These are phyloP conservation scores for Phalaenopsis hybrid DNA, from an alignment of 116 monocot genomes.

Conservation along the genomic window DNA sequence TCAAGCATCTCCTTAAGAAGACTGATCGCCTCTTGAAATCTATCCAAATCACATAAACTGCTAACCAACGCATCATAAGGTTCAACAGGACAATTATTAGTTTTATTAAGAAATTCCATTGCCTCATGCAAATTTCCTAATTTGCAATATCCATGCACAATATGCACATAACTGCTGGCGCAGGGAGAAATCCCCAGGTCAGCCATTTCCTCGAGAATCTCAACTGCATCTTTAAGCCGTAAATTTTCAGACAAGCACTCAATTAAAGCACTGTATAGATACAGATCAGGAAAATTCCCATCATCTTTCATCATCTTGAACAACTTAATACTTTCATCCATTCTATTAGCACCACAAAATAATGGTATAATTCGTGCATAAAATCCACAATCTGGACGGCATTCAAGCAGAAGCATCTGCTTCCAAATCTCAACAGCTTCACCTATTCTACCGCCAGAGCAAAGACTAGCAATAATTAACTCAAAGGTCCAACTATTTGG, in stretches of 20 bases:
- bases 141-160: conserved; percentile 41
- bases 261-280: conserved; percentile 29
- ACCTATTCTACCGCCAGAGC: conserved; percentile 25
- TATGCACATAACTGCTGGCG: conserved; percentile 18
- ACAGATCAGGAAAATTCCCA: conserved; percentile 15
- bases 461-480: conserved; percentile 44
- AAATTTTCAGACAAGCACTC: conserved; percentile 28
- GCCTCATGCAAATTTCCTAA: conserved; percentile 34
- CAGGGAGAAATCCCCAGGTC: conserved; percentile 20
- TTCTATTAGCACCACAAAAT: conserved; percentile 36
- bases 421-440: conserved; percentile 38
- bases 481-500: conserved; percentile 59
- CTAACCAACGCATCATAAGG: conserved; percentile 44
- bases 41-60: conserved; percentile 28
- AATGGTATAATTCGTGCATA: conserved; percentile 32
- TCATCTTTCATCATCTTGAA: conserved; percentile 37
- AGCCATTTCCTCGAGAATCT: conserved; percentile 42
- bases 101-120: conserved; percentile 32
- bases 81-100: conserved; percentile 14
- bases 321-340: conserved; percentile 37
- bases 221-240: conserved; percentile 36
- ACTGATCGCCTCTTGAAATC: conserved; percentile 23
- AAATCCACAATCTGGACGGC: conserved; percentile 22
- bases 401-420: conserved; percentile 39
- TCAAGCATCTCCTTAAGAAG: conserved; percentile 28